A percentile compares a stretch with the other conserved stretches of the same genome.
Conservation (phyloP, 1,284 basidiomycete genomes). For the Serendipita sp. region DNA sequence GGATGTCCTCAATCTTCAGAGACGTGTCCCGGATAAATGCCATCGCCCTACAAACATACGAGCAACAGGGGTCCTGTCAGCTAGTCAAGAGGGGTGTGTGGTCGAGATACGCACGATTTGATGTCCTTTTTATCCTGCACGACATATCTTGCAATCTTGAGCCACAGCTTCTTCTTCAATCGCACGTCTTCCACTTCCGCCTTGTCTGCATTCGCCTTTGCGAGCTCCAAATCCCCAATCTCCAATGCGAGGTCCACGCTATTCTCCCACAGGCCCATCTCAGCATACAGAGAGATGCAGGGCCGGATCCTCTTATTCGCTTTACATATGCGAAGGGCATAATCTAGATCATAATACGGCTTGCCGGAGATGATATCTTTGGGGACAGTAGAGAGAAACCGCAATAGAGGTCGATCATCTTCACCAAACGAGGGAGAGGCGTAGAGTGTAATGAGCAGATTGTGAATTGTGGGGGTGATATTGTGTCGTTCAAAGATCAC, state of each 20-base stretch:
- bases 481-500: constrained; percentile 68
- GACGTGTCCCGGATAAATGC: constrained; percentile 87
- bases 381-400: constrained; percentile 76
- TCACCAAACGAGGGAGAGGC: constrained; percentile 37
- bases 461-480: constrained; percentile 81
- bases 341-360: constrained; percentile 95
- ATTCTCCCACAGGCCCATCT: constrained; percentile 94
- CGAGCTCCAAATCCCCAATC: constrained; percentile 85
- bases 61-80: background rate
- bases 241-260: constrained; percentile 90
- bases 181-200: constrained; percentile 71
- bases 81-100: background rate
- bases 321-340: constrained; percentile 85
- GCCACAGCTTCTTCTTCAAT: constrained; percentile 87
- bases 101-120: constrained; percentile 58
- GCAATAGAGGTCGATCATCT: constrained; percentile 70
- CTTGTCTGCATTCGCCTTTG: constrained; percentile 86
- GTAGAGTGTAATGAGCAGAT: constrained; percentile 82
- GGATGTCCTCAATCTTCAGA: constrained; percentile 93
- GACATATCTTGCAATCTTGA: constrained; percentile 94
- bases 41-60: constrained; percentile 60
- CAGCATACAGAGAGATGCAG: constrained; percentile 93
- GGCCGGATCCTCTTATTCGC: constrained; percentile 69
- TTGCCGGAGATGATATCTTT: constrained; percentile 68
- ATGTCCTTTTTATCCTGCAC: constrained; percentile 96